Evolutionary conservation across 2,329 filamentous ascomycete genomes (phyloP), one percentile per base, ranked within the genome.

Genomic region (Thielaviopsis euricoi): DNA sequence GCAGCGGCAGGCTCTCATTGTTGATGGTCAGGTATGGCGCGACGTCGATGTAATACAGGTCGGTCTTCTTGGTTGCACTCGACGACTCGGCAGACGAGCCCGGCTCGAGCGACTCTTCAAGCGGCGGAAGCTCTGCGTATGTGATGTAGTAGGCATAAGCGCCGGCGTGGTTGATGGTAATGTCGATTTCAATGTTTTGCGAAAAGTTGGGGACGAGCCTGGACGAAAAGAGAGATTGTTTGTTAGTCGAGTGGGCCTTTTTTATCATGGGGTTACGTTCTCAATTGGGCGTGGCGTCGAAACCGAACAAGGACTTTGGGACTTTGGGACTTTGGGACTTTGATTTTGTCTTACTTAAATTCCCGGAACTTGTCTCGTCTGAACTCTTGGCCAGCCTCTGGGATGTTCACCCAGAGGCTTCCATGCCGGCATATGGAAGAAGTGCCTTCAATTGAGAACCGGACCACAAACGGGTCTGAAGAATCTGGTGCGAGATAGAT

Each of bases 351-450:
- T 69, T 77, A 96, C 91, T 88, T 91, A 79, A 86, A 94, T 72
- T 95, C 86, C 65, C 83, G 82, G 70, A 95, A 98, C 37, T 79
- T 78, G 66, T 86, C 78, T 64, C 93, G 84, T 63, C 82, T 79
- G 67, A 97, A 98, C 50, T 82, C 73, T 54, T 81, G 74, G 60
- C 85, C 89, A 65, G 83, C 76, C 61, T 85, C 80, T 7, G 93
- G 93, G 61, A 97, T 87, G 70, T 98, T 98, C 66, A 95, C 86
- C 91, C 93, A 98, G 62, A 98, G 77, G 67, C 87, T 96, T 60
- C 94, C 93, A 71, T 95, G 78, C 64, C 89, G 82, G 71, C 90
- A 96, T 75, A 98, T 93, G 62, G 91, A 95, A 68, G 91, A 95
- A 59, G 89, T 91, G 62, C 93, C 90, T 71, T 96, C 87, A 64